Evolutionary conservation across 148 eudicot species (phyloP).

Genomic region (Amaranthus hypochondriacus): DNA sequence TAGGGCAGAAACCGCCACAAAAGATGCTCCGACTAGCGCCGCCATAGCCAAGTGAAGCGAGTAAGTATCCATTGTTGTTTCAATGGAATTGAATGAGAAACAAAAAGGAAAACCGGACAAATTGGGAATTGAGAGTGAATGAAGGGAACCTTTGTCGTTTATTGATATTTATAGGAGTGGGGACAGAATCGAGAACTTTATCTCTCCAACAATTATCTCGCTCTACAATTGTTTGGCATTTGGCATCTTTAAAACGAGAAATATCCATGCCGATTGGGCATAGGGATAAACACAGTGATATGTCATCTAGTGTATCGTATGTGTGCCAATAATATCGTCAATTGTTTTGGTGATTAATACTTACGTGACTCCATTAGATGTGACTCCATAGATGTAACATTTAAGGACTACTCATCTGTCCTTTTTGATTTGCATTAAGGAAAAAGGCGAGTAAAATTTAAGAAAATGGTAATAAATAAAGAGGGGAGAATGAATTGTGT

Average conservation of each 20-base stretch:
- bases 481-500: no score
- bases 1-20: slow-evolving; percentile 92
- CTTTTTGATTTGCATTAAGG: no score
- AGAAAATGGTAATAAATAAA: no score
- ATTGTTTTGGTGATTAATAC: no score
- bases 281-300: not conserved
- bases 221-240: not conserved
- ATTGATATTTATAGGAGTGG: slow-evolving; percentile 14
- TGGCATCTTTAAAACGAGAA: not conserved
- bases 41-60: slow-evolving; percentile 87
- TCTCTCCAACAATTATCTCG: slow-evolving; percentile 5
- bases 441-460: no score
- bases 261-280: no score
- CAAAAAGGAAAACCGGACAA: no score
- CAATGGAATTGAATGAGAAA: not conserved
- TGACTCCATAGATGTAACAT: no score
- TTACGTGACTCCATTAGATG: no score
- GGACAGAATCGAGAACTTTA: not conserved
- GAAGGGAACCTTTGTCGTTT: not conserved
- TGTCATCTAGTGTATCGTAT: not conserved
- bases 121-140: not conserved
- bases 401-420: no score
- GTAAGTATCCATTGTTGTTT: slow-evolving; percentile 48
- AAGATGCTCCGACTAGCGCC: slow-evolving; percentile 89
- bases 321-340: not conserved